Conservation (phyloP, 495 filamentous ascomycete genomes). For the Evansstolkia leycettana region DNA sequence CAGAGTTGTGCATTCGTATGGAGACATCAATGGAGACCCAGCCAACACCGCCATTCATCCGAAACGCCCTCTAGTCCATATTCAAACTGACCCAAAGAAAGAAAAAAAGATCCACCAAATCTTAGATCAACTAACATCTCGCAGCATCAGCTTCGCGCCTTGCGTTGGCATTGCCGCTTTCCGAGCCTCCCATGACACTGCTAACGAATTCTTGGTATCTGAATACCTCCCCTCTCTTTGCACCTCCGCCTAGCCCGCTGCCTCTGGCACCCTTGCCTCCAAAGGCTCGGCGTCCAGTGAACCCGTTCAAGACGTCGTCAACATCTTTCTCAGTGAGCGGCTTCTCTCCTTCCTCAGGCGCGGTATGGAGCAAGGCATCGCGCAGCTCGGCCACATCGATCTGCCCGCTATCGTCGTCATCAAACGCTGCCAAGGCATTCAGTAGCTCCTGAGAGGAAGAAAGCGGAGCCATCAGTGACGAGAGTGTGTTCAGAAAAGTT, state of each 20-base stretch:
- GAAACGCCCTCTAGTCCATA: slow-evolving; percentile 3
- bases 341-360: slow-evolving; percentile 57
- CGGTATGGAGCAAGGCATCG: slow-evolving; percentile 71
- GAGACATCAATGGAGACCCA: too few species aligned
- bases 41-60: slow-evolving; percentile 7
- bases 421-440: slow-evolving; percentile 86
- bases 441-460: slow-evolving; percentile 64
- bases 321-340: slow-evolving; percentile 64
- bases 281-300: slow-evolving; percentile 72
- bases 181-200: slow-evolving; percentile 24
- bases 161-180: slow-evolving; percentile 18
- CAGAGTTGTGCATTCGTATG: slow-evolving; percentile 2
- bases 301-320: slow-evolving; percentile 71
- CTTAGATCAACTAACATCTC: slow-evolving; percentile 12
- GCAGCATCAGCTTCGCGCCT: slow-evolving; percentile 11
- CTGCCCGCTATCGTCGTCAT: slow-evolving; percentile 89
- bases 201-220: slow-evolving; percentile 35
- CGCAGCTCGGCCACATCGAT: slow-evolving; percentile 73
- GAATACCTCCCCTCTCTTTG: slow-evolving; percentile 32
- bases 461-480: slow-evolving; percentile 55
- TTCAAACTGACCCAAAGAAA: not conserved
- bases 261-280: slow-evolving; percentile 21
- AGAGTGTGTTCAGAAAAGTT: slow-evolving; percentile 67
- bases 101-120: not conserved
- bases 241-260: slow-evolving; percentile 10